Conservation (phyloP, 2,329 filamentous ascomycete species). For the Microcyclosporella mali region DNA sequence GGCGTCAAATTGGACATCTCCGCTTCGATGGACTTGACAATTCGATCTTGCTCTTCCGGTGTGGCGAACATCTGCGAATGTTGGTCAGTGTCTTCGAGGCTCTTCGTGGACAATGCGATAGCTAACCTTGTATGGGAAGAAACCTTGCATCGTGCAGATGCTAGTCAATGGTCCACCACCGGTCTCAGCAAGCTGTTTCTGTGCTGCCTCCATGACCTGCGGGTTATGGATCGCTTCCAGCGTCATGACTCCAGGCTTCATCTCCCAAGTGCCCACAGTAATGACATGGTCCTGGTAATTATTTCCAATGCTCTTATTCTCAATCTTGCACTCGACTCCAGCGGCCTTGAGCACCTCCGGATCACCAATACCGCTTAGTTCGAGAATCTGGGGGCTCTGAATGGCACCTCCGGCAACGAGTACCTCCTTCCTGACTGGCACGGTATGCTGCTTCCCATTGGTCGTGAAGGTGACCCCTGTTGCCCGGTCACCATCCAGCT, state of each 20-base stretch:
- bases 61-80: constrained; percentile 24
- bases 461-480: constrained; percentile 41
- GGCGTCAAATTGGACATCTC: constrained; percentile 22
- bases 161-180: constrained; percentile 29
- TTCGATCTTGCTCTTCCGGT: constrained; percentile 28
- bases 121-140: constrained; percentile 31
- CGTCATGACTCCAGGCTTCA: constrained; percentile 25
- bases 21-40: constrained; percentile 28
- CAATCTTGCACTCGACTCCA: constrained; percentile 39
- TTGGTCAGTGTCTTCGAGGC: constrained; percentile 2
- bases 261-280: constrained; percentile 21
- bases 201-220: constrained; percentile 29
- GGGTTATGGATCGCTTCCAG: constrained; percentile 29
- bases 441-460: constrained; percentile 31
- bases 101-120: neutral
- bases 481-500: constrained; percentile 37
- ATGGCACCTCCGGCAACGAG: constrained; percentile 55
- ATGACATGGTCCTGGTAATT: constrained; percentile 46
- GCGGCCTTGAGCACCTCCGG: constrained; percentile 34
- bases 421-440: constrained; percentile 44
- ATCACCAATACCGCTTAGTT: constrained; percentile 56
- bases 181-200: constrained; percentile 29
- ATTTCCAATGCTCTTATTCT: constrained; percentile 43
- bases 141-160: constrained; percentile 33
- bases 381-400: constrained; percentile 54